phyloP scores from a whole-genome alignment of 257 asterid species.

The Nicotiana sylvestris region DNA sequence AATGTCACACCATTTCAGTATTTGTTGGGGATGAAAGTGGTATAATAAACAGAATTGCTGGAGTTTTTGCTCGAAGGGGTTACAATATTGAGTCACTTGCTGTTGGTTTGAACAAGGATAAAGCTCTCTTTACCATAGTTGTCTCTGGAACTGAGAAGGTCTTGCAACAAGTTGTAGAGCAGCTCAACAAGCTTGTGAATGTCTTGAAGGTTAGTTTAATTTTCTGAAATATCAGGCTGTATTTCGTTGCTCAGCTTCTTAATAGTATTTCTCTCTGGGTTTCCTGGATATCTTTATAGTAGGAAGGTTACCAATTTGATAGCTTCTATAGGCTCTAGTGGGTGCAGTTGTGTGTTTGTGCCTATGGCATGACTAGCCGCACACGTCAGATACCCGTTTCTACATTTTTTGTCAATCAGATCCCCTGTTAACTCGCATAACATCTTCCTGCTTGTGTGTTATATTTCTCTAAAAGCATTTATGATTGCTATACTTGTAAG shows the following conservation, averaged over 20 bases:
- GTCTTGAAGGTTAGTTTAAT: conserved; percentile 52
- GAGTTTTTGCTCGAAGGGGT: conserved; percentile 86
- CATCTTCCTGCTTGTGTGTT: neutral
- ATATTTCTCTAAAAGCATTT: neutral
- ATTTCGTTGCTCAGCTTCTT: neutral
- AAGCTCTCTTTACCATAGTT: conserved; percentile 81
- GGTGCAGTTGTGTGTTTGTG: neutral
- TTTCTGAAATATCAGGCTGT: neutral
- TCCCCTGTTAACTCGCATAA: neutral
- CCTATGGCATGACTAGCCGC: neutral
- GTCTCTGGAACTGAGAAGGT: conserved; percentile 74
- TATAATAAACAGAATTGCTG: conserved; percentile 82
- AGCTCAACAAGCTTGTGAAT: conserved; percentile 77
- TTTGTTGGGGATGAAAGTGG: conserved; percentile 95
- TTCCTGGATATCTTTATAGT: neutral
- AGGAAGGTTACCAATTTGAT: neutral
- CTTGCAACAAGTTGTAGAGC: conserved; percentile 74
- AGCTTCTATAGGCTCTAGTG: neutral
- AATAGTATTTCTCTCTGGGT: neutral
- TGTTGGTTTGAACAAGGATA: conserved; percentile 81
- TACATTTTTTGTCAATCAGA: neutral
- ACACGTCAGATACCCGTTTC: neutral
- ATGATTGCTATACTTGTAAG: neutral
- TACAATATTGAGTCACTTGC: conserved; percentile 89
- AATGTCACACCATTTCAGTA: conserved; percentile 72